Conservation (phyloP, 257 asterid genomes). For the Capsicum chinense region DNA sequence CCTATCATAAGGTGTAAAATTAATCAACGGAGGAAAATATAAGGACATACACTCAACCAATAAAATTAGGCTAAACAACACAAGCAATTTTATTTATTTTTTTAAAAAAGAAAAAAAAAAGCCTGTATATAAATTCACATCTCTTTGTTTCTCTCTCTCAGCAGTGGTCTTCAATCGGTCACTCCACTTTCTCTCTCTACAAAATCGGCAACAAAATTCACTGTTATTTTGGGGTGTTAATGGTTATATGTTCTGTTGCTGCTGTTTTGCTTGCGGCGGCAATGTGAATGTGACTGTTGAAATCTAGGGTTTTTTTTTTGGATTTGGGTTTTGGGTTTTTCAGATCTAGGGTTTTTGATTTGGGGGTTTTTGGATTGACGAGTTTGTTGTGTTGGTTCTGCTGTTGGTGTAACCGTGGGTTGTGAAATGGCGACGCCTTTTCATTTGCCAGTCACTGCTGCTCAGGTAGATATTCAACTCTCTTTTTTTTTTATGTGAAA, state of each 20-base stretch:
- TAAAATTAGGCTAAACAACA: not conserved
- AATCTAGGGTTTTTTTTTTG: slow-evolving; percentile 19
- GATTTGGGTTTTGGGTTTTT: slow-evolving; percentile 32
- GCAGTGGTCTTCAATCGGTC: slow-evolving; percentile 15
- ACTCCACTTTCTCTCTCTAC: slow-evolving; percentile 11
- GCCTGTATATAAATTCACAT: not conserved
- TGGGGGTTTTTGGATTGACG: not conserved
- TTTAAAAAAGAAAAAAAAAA: no score
- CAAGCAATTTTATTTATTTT: no score
- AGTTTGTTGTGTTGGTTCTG: slow-evolving; percentile 6
- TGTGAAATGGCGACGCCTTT: slow-evolving; percentile 68
- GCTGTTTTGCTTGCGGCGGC: not conserved
- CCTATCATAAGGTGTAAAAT: slow-evolving; percentile 1
- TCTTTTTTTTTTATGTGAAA: not conserved
- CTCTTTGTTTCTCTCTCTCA: not conserved
- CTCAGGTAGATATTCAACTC: slow-evolving; percentile 53
- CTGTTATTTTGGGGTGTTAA: not conserved
- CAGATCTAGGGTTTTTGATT: slow-evolving; percentile 64
- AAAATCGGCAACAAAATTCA: not conserved
- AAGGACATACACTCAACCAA: slow-evolving; percentile 18
- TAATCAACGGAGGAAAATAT: slow-evolving; percentile 22
- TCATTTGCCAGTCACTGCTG: slow-evolving; percentile 84
- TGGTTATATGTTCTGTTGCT: not conserved
- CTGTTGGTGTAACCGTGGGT: not conserved
- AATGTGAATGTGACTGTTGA: slow-evolving; percentile 29